Base-by-base conservation (phyloP, 768 basidiomycete genomes). In the Saitozyma podzolica region DNA sequence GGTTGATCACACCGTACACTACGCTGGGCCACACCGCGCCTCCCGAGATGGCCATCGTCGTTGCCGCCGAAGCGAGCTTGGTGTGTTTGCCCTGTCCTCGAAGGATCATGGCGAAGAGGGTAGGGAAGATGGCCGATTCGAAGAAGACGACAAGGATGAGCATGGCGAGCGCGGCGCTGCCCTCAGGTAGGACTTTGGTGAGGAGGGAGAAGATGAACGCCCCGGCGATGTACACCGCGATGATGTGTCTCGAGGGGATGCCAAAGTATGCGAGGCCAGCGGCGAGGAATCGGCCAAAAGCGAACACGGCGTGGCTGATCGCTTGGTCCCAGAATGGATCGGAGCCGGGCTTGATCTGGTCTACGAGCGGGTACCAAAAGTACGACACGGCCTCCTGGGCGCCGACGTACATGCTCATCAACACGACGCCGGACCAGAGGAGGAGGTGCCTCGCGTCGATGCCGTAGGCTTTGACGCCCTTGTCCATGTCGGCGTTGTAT, bases 61-160 rank as follows among this genome's bases (percentile, higher is more conserved):
- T 43, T 11, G 49, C 59, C 5, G 72, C 69, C 11, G 74, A 63
- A 10, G 67, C 71, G 50, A 69, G 62, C 58, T 75, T 75, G 4
- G 73, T 74, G 55, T 72, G 63, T 61, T 61, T 57, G 2, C 77
- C 77, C 53, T 75, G 72, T 29, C 64, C 64, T 2, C 77, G 66
- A 1, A 76, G 58, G 11, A 59, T 63, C 55, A 78, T 74, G 40
- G 77, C 75, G 69, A 73, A 77, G 9, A 78, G 16, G 8, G 68
- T 64, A 2, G 77, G 77, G 62, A 78, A 77, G 43, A 78, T 74
- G 40, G 75, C 62, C 0, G 69, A 63, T 56, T 78, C 72, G 63
- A 75, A 76, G 59, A 78, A 70, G 13, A 63, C 54, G 57, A 62
- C 39, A 7, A 78, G 54, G 43, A 77, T 59, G 20, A 77, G 64